These are phyloP conservation scores for Alternaria hordeiaustralica DNA, from an alignment of 2,329 filamentous ascomycete genomes.

Conservation along the genomic window DNA sequence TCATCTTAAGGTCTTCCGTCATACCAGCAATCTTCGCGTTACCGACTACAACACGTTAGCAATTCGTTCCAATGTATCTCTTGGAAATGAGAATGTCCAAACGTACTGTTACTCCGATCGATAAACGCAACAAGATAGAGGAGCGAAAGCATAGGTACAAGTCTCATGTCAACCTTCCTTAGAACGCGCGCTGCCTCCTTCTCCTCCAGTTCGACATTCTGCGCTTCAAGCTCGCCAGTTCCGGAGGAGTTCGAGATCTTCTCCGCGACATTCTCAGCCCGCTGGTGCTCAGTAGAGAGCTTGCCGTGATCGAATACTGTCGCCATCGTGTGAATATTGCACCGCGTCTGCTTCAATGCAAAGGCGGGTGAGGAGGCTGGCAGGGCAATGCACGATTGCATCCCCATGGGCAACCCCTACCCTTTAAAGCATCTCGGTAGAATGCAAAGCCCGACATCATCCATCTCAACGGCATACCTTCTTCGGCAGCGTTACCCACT, in stretches of 20 bases:
- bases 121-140: conserved; percentile 47
- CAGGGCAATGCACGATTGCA: not conserved
- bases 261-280: conserved; percentile 33
- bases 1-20: conserved; percentile 48
- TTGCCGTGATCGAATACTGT: conserved; percentile 22
- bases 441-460: conserved; percentile 16
- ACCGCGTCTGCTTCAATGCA: not conserved
- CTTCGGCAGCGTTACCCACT: conserved; percentile 9
- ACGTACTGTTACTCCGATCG: conserved; percentile 41
- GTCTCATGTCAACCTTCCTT: conserved; percentile 42
- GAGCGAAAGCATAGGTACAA: conserved; percentile 39
- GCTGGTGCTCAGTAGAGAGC: conserved; percentile 16
- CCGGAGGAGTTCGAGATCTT: conserved; percentile 32
- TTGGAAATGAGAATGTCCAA: not conserved
- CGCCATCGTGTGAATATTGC: conserved; percentile 16
- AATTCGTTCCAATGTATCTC: not conserved
- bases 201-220: conserved; percentile 32
- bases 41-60: conserved; percentile 35
- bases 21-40: conserved; percentile 53
- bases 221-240: conserved; percentile 31
- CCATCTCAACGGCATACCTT: conserved; percentile 11
- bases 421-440: conserved; percentile 20
- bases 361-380: not conserved
- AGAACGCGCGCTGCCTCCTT: conserved; percentile 40
- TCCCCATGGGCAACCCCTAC: conserved; percentile 1